These are phyloP conservation scores for Vitellaria paradoxa DNA, from an alignment of 179 eudicot species.

Conservation along the genomic window DNA sequence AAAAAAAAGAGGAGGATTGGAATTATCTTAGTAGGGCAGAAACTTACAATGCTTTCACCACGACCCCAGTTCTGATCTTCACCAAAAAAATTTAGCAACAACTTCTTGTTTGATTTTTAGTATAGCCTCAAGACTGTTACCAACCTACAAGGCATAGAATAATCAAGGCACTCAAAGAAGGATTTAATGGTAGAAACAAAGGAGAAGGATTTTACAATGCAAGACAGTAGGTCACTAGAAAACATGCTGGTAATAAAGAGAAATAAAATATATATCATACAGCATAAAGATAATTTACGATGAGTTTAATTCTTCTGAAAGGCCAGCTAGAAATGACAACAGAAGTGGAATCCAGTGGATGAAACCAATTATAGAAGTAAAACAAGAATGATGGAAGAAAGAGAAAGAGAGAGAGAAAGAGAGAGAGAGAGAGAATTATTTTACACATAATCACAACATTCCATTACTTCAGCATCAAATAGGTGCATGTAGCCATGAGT, in stretches of 20 bases:
- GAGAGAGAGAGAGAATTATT: no score
- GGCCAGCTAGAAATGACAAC: no score
- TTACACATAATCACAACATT: neutral
- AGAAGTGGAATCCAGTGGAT: no score
- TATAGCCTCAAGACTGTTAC: constrained; percentile 57
- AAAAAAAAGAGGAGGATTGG: no score
- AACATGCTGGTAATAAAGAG: neutral
- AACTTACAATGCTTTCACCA: constrained; percentile 65
- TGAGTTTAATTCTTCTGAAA: no score
- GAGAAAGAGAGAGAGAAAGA: no score
- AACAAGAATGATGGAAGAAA: neutral
- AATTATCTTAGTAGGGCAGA: neutral
- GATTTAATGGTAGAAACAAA: neutral
- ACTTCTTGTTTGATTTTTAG: constrained; percentile 69
- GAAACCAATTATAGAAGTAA: no score
- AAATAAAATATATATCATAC: neutral
- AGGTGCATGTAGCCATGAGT: no score
- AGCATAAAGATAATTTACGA: no score
- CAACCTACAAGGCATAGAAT: constrained; percentile 34
- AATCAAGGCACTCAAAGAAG: neutral
- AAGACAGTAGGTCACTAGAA: no score
- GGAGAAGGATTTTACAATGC: no score
- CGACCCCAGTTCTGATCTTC: constrained; percentile 80
- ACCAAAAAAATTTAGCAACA: constrained; percentile 71
- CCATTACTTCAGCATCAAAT: neutral